Evolutionary conservation across 306 rosid species (phyloP).

Genomic region (Alnus rubra): DNA sequence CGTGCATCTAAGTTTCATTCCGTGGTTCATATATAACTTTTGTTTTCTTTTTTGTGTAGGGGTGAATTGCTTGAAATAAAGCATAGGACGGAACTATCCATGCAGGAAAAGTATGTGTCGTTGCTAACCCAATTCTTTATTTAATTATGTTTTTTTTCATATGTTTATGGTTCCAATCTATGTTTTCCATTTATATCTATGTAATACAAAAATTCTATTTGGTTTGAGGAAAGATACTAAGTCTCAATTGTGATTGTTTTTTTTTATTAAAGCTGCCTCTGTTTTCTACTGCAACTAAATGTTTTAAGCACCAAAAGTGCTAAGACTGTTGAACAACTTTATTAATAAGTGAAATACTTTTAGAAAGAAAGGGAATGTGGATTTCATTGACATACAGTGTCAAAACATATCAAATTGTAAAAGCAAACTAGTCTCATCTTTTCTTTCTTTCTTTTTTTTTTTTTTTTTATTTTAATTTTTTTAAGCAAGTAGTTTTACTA

Average conservation of each 20-base stretch:
- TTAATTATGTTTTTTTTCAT: neutral
- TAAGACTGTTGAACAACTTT: no score
- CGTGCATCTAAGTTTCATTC: neutral
- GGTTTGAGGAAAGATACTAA: neutral
- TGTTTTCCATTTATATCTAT: neutral
- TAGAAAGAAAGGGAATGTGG: no score
- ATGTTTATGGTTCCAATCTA: neutral
- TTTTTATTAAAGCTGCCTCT: neutral
- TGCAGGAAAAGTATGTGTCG: constrained; percentile 63
- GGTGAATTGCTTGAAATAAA: constrained; percentile 48
- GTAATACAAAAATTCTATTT: neutral
- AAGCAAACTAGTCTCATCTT: no score
- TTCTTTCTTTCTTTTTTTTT: no score
- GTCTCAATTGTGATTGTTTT: neutral
- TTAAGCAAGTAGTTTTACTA: no score
- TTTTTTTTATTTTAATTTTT: no score
- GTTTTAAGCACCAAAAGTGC: no score
- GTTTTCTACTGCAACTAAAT: neutral
- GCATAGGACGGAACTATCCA: constrained; percentile 57
- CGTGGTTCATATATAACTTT: neutral
- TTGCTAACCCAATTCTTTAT: constrained; percentile 1
- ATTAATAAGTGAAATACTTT: no score
- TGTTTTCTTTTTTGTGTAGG: constrained; percentile 43
- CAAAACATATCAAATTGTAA: no score
- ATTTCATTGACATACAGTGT: no score